Conservation (phyloP, 2,329 filamentous ascomycete species). For the Xylariaceae sp. region DNA sequence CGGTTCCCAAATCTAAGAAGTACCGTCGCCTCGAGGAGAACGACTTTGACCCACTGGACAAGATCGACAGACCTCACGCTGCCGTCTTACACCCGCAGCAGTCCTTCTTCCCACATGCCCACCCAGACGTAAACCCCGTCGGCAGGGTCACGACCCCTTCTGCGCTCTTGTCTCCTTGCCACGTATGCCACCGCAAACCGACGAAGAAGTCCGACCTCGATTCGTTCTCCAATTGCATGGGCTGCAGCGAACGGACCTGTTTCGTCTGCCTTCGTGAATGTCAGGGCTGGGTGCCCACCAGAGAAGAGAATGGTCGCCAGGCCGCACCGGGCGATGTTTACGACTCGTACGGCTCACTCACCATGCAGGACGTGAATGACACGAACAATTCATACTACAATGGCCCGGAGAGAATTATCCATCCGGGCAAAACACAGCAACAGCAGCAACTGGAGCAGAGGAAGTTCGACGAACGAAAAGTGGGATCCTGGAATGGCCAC, state of each 20-base stretch:
- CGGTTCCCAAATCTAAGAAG: slow-evolving; percentile 28
- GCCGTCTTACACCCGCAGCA: slow-evolving; percentile 15
- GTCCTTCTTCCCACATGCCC: slow-evolving; percentile 26
- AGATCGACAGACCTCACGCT: slow-evolving; percentile 2
- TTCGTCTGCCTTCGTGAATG: slow-evolving; percentile 65
- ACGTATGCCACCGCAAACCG: slow-evolving; percentile 62
- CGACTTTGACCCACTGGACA: slow-evolving; percentile 10
- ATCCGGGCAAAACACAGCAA: slow-evolving; percentile 11
- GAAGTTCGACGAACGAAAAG: slow-evolving; percentile 16
- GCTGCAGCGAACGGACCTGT: slow-evolving; percentile 58
- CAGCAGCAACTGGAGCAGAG: slow-evolving; percentile 18
- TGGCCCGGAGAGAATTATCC: background rate
- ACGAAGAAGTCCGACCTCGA: slow-evolving; percentile 61
- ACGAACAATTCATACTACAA: slow-evolving; percentile 5
- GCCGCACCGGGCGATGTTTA: slow-evolving; percentile 23
- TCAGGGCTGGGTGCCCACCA: slow-evolving; percentile 41
- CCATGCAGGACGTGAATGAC: slow-evolving; percentile 47
- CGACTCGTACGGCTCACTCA: slow-evolving; percentile 41
- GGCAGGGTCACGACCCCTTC: slow-evolving; percentile 20
- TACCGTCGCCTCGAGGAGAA: slow-evolving; percentile 23
- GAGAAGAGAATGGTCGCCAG: background rate
- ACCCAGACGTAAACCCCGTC: slow-evolving; percentile 20
- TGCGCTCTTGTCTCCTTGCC: slow-evolving; percentile 49
- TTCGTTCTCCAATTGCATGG: slow-evolving; percentile 58
- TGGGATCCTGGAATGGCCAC: slow-evolving; percentile 30